Evolutionary conservation across 306 rosid species (phyloP), one percentile per base, ranked within the genome.

Genomic region (Castanospermum australe): DNA sequence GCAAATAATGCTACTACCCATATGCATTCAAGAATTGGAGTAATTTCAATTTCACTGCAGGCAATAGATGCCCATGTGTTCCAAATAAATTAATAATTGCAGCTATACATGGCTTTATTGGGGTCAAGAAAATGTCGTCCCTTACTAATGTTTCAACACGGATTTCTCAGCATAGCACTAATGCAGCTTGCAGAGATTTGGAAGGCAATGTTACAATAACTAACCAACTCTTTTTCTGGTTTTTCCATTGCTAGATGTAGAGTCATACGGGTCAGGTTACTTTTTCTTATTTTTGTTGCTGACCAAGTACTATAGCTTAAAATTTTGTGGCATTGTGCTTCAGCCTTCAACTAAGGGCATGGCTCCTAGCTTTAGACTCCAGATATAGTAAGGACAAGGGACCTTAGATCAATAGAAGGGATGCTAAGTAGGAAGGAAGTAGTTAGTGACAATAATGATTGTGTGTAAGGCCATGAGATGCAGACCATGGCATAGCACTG

Each of bases 361-460:
- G 86, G 85, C 80, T 32, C 75, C 78, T 67, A 56, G 36, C 22
- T 79, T 25, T 62, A 62, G 78, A 78, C 61, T 67, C 61, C 38
- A 57, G 80, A 72, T 82, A 82, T 13, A n/a, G n/a, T n/a, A 73
- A 82, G 79, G 88, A 85, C 82, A 85, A 60, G 89, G 79, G 18
- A n/a, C n/a, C n/a, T n/a, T n/a, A n/a, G n/a, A 84, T 48, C 64
- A 85, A 82, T 85, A 85, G 63, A 78, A 33, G 76, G 86, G 77
- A 78, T 78, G 86, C 84, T 82, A 82, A 82, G 89, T 83, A 87
- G 83, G 81, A 78, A 52, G 81, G 83, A 84, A 83, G 82, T 75
- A 81, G 82, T 44, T 67, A 62, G 82, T 61, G 45, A 82, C 79
- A 86, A 86, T 87, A 89, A 85, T 89, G 87, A 88, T 69, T 57